These are phyloP conservation scores for Zoysia japonica DNA, from an alignment of 176 grass and related monocot species.

Conservation along the genomic window DNA sequence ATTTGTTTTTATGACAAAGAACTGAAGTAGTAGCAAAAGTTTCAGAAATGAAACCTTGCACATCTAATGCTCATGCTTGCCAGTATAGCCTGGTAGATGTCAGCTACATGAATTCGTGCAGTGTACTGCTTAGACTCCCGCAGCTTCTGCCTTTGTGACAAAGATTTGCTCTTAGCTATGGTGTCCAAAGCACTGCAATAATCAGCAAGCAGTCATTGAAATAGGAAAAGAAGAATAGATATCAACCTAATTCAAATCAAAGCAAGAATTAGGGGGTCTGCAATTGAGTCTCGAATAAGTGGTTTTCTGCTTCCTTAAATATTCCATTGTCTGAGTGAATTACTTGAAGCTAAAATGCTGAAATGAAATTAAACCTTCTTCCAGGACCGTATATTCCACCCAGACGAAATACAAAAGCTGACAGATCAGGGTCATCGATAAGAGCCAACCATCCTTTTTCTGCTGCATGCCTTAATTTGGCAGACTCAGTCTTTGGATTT, in stretches of 20 bases:
- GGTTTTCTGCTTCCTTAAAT: neutral
- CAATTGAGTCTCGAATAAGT: neutral
- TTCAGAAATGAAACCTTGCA: constrained; percentile 49
- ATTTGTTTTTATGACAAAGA: neutral
- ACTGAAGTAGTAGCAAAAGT: neutral
- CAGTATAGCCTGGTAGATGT: constrained; percentile 73
- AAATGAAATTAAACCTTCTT: constrained; percentile 63
- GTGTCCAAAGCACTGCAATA: constrained; percentile 86
- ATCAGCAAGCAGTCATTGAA: constrained; percentile 2
- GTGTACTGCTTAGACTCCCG: constrained; percentile 75
- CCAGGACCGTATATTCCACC: constrained; percentile 94
- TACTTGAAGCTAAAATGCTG: neutral
- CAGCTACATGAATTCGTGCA: constrained; percentile 75
- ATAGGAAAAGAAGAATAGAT: neutral
- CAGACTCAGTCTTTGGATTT: constrained; percentile 59
- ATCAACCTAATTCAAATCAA: neutral
- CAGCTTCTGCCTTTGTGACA: constrained; percentile 59
- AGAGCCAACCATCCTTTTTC: constrained; percentile 76
- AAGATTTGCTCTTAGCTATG: constrained; percentile 61
- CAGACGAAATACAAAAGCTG: constrained; percentile 70
- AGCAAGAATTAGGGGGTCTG: neutral
- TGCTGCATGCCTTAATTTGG: constrained; percentile 64
- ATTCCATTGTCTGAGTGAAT: neutral
- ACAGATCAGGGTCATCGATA: constrained; percentile 46
- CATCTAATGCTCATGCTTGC: constrained; percentile 55